phyloP scores from a whole-genome alignment of 306 rosid genomes.

The Cicer yamashitae region DNA sequence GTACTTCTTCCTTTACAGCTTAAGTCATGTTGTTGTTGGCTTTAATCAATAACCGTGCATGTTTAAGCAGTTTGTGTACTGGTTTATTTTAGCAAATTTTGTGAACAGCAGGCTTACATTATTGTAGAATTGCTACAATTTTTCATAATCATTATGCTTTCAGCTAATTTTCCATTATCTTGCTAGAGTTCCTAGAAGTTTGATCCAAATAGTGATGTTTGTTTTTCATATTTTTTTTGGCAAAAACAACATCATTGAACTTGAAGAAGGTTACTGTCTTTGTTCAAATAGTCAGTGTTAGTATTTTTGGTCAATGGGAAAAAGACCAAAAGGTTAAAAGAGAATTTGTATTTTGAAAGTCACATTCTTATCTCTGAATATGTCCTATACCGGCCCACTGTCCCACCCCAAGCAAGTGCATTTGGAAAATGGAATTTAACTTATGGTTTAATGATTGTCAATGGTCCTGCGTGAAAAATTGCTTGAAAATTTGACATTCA shows the following conservation, averaged over 20 bases:
- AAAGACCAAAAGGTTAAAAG: background rate
- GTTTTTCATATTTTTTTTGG: conserved; percentile 13
- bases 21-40: conserved; percentile 21
- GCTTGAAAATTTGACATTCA: conserved; percentile 14
- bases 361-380: conserved; percentile 19
- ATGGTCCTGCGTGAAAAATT: conserved; percentile 32
- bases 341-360: conserved; percentile 8
- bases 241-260: conserved; percentile 1
- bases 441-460: conserved; percentile 10
- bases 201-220: background rate
- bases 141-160: conserved; percentile 3
- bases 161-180: conserved; percentile 17
- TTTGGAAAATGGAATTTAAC: conserved; percentile 18
- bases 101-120: conserved; percentile 4
- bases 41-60: background rate
- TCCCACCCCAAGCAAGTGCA: background rate
- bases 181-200: conserved; percentile 29
- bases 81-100: conserved; percentile 13
- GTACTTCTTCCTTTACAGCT: conserved; percentile 11
- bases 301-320: conserved; percentile 20
- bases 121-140: background rate
- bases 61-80: conserved; percentile 6
- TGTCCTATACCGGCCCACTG: background rate
- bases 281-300: conserved; percentile 6
- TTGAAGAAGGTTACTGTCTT: conserved; percentile 9